Conservation (phyloP, 352 stramenopile genomes). For the Globisporangium lucens region DNA sequence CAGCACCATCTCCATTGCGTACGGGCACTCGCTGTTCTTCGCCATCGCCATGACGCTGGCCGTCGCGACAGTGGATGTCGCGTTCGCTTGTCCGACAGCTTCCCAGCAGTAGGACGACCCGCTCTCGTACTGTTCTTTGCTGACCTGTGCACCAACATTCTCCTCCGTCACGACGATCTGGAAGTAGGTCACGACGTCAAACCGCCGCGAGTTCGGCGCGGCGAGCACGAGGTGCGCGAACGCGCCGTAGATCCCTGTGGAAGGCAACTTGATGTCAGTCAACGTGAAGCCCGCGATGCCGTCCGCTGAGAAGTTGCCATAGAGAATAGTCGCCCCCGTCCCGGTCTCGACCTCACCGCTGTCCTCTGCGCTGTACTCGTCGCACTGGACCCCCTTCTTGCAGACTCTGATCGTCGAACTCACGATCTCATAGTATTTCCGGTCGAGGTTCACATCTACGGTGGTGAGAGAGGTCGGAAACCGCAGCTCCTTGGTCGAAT, state of each 20-base stretch:
- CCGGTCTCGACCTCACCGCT: background rate
- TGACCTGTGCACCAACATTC: slow-evolving; percentile 21
- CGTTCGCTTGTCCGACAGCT: slow-evolving; percentile 25
- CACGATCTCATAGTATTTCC: slow-evolving; percentile 45
- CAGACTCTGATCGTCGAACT: slow-evolving; percentile 47
- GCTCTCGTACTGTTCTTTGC: slow-evolving; percentile 24
- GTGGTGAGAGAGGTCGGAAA: slow-evolving; percentile 41
- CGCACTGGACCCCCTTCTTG: slow-evolving; percentile 26
- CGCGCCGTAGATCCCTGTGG: slow-evolving; percentile 30
- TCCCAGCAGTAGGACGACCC: slow-evolving; percentile 48
- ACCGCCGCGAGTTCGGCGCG: slow-evolving; percentile 28
- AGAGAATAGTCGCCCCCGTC: slow-evolving; percentile 6
- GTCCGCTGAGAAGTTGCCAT: slow-evolving; percentile 32
- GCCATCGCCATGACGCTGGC: slow-evolving; percentile 34
- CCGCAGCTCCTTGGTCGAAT: slow-evolving; percentile 35
- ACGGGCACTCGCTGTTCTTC: slow-evolving; percentile 40
- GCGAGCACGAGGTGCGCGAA: slow-evolving; percentile 48
- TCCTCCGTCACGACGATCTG: slow-evolving; percentile 35
- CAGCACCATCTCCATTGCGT: slow-evolving; percentile 33
- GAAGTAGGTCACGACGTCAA: slow-evolving; percentile 58
- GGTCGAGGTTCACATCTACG: slow-evolving; percentile 22
- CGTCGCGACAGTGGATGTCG: slow-evolving; percentile 14
- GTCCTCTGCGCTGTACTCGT: slow-evolving; percentile 35
- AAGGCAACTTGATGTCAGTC: slow-evolving; percentile 30
- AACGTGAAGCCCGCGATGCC: slow-evolving; percentile 31